phyloP scores from a whole-genome alignment of 768 basidiomycete genomes.

The Boletus subparvulus region DNA sequence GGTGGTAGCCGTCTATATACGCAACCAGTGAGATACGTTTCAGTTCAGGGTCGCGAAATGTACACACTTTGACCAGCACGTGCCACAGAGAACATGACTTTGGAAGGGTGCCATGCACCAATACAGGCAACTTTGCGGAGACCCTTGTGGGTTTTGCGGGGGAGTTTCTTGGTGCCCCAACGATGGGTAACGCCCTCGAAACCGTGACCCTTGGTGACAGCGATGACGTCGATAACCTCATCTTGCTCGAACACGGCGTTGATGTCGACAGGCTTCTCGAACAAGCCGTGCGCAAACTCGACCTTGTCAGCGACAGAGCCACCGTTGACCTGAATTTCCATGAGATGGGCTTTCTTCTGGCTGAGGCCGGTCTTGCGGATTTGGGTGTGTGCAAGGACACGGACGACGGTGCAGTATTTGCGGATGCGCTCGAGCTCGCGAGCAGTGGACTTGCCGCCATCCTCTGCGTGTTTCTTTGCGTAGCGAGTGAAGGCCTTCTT shows the following conservation, averaged over 20 bases:
- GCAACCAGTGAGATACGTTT: constrained; percentile 1
- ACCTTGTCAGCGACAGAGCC: constrained; percentile 96
- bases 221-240: constrained; percentile 94
- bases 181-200: constrained; percentile 99
- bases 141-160: constrained; percentile 99
- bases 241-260: constrained; percentile 90
- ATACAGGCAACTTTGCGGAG: constrained; percentile 99
- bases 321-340: constrained; percentile 99
- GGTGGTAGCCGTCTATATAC: constrained; percentile 84
- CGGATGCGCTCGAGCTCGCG: constrained; percentile 99
- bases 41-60: constrained; percentile 3
- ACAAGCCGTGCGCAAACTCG: constrained; percentile 88
- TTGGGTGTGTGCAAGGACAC: constrained; percentile 98
- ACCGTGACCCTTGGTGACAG: constrained; percentile 98
- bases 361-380: constrained; percentile 95
- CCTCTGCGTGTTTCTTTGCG: constrained; percentile 98
- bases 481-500: constrained; percentile 99
- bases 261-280: constrained; percentile 95
- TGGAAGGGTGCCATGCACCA: constrained; percentile 97
- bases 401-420: constrained; percentile 99
- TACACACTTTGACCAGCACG: constrained; percentile 98
- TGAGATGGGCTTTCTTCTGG: constrained; percentile 99
- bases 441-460: constrained; percentile 84
- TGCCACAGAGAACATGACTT: constrained; percentile 99
- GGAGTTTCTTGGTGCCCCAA: constrained; percentile 99